Percentiles rank a stretch among this genome's conserved stretches.
phyloP scores from a whole-genome alignment of 176 grass and related monocot species.

The Themeda triandra region DNA sequence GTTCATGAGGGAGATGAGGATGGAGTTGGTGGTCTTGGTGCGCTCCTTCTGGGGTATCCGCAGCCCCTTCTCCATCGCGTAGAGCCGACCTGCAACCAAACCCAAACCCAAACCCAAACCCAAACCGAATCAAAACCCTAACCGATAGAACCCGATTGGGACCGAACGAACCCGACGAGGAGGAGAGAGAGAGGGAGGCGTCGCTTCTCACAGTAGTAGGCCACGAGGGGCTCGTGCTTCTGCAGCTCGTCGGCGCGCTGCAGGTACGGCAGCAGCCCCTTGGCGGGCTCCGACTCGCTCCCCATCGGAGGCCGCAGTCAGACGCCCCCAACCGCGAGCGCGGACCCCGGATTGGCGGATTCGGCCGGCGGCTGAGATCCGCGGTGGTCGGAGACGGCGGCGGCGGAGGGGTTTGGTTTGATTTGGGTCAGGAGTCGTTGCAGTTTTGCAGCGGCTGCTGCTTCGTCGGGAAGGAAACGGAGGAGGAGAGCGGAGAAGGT shows the following conservation, averaged over 20 bases:
- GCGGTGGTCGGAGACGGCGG: background rate
- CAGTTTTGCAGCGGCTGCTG: constrained; percentile 1
- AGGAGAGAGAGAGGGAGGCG: no score
- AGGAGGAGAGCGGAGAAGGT: constrained; percentile 8
- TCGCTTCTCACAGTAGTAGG: constrained; percentile 93
- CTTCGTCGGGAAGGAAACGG: constrained; percentile 33
- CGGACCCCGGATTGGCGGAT: background rate
- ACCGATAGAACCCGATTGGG: background rate
- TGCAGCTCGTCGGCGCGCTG: constrained; percentile 98
- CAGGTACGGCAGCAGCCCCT: constrained; percentile 89
- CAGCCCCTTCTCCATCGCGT: constrained; percentile 91
- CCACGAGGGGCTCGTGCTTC: constrained; percentile 98
- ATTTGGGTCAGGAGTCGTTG: constrained; percentile 14
- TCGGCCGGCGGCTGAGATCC: background rate
- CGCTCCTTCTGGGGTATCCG: constrained; percentile 76
- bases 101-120: background rate
- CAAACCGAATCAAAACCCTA: constrained; percentile 21
- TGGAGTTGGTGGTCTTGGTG: constrained; percentile 81
- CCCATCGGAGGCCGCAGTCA: constrained; percentile 45
- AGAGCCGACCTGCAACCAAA: constrained; percentile 66
- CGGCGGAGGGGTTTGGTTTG: background rate
- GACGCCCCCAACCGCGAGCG: background rate
- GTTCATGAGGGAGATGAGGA: constrained; percentile 92
- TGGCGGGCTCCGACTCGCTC: constrained; percentile 79
- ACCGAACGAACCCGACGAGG: background rate